A percentile compares a stretch with the other conserved stretches of the same genome.
Conservation (phyloP, 2,329 filamentous ascomycete genomes). For the Ophiobolus disseminans region DNA sequence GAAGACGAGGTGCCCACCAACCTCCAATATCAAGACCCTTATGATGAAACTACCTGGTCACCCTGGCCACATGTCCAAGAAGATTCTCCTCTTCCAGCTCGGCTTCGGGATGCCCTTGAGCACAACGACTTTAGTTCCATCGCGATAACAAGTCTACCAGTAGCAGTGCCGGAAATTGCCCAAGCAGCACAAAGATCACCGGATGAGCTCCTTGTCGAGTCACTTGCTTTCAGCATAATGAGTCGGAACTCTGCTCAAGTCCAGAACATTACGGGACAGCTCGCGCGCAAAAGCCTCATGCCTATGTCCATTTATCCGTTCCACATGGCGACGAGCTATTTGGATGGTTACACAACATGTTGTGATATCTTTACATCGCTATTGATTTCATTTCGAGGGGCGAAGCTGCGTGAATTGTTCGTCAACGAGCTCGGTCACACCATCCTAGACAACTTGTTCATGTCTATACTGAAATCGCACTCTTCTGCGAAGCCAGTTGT, state of each 20-base stretch:
- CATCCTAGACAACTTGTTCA: conserved; percentile 50
- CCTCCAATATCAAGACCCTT: conserved; percentile 1
- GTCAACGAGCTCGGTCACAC: conserved; percentile 46
- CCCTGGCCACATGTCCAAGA: conserved; percentile 10
- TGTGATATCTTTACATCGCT: conserved; percentile 30
- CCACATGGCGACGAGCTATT: conserved; percentile 48
- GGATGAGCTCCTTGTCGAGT: conserved; percentile 21
- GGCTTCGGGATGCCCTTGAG: conserved; percentile 19
- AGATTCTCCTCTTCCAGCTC: conserved; percentile 8
- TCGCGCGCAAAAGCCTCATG: not conserved
- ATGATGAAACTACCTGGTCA: conserved; percentile 19
- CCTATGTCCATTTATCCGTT: conserved; percentile 34
- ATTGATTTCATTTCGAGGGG: not conserved
- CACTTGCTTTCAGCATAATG: conserved; percentile 28
- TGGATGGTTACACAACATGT: conserved; percentile 47
- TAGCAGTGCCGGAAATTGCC: conserved; percentile 19
- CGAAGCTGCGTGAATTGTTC: conserved; percentile 5
- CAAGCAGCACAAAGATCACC: conserved; percentile 20
- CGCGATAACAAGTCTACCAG: conserved; percentile 11
- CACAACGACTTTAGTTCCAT: conserved; percentile 35
- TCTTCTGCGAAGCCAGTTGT: conserved; percentile 32
- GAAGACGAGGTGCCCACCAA: not conserved
- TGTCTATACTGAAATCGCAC: conserved; percentile 49
- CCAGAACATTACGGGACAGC: not conserved
- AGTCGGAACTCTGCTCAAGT: conserved; percentile 18